A percentile compares a stretch with the other conserved stretches of the same genome.
These are phyloP conservation scores for Glycyrrhiza uralensis DNA, from an alignment of 306 rosid genomes.

Conservation along the genomic window DNA sequence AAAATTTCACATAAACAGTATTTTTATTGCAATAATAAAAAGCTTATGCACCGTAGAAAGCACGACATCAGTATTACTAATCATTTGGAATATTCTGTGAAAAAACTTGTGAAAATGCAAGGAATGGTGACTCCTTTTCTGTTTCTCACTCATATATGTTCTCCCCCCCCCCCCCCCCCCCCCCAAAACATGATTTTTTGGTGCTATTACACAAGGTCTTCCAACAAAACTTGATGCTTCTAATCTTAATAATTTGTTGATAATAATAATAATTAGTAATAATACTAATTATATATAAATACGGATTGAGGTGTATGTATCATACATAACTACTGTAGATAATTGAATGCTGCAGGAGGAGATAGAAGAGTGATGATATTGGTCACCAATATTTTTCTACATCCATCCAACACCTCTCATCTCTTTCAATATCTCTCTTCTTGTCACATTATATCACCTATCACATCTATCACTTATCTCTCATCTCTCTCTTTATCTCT, in stretches of 20 bases:
- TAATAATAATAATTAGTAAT: too few relatives aligned
- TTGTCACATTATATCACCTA: too few relatives aligned
- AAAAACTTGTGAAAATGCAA: background rate
- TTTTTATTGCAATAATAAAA: background rate
- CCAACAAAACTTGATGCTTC: background rate
- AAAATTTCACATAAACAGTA: background rate
- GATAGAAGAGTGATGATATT: too few relatives aligned
- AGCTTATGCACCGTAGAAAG: background rate
- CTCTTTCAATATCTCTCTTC: too few relatives aligned
- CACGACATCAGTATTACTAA: too few relatives aligned
- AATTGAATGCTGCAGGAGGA: slow-evolving; percentile 28
- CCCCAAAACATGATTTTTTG: too few relatives aligned
- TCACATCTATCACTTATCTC: too few relatives aligned
- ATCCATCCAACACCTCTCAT: too few relatives aligned
- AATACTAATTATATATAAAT: too few relatives aligned
- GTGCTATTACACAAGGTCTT: background rate
- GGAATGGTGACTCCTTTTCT: background rate
- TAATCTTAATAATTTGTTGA: background rate
- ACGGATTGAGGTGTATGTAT: background rate
- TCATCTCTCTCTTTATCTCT: too few relatives aligned
- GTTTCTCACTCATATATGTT: background rate
- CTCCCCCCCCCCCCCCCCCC: too few relatives aligned
- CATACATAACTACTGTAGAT: background rate
- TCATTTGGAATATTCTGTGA: background rate
- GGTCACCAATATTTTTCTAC: too few relatives aligned